Evolutionary conservation across 306 rosid genomes (phyloP).

Genomic region (Arachis hypogaea): DNA sequence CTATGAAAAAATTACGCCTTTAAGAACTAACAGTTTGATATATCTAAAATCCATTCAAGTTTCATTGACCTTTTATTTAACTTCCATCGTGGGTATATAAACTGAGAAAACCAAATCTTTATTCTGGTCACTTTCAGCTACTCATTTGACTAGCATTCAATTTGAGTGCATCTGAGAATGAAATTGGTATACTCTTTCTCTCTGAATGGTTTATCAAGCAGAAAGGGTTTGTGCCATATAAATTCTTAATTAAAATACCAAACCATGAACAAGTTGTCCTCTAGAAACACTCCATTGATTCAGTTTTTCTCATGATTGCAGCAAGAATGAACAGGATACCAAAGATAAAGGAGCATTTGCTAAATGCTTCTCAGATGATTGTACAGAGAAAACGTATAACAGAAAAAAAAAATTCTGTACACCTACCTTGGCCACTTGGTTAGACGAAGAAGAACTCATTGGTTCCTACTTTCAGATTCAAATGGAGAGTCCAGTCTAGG

Average conservation of each 20-base stretch:
- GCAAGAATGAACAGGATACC: not conserved
- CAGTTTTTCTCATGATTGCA: not conserved
- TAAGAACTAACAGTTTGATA: not conserved
- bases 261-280: not conserved
- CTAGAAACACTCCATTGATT: not conserved
- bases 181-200: not conserved
- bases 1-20: not conserved
- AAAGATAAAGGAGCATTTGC: not conserved
- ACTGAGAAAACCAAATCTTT: conserved; percentile 12
- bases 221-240: not conserved
- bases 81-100: not conserved
- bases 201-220: not conserved
- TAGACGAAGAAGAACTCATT: too few species aligned
- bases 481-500: too few species aligned
- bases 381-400: too few species aligned
- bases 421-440: too few species aligned
- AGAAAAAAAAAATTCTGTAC: too few species aligned
- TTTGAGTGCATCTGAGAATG: not conserved
- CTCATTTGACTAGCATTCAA: not conserved
- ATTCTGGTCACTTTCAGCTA: not conserved
- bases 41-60: not conserved
- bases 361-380: not conserved
- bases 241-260: not conserved
- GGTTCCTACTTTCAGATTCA: too few species aligned
- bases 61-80: not conserved